These are phyloP conservation scores for Gossypium raimondii DNA, from an alignment of 345 rosid species.

Conservation along the genomic window DNA sequence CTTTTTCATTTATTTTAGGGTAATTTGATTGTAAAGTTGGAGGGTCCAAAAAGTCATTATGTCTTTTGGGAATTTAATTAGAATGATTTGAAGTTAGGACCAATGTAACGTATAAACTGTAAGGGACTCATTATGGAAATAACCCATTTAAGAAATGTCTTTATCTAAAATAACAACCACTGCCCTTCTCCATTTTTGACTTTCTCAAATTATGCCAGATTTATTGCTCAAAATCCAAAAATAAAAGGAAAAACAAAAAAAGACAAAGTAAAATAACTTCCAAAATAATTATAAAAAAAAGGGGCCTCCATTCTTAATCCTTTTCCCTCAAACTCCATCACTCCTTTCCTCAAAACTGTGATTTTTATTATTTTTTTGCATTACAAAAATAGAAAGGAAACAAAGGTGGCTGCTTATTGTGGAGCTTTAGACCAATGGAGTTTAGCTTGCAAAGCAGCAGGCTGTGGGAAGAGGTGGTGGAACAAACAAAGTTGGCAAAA, in stretches of 20 bases:
- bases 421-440: slow-evolving; percentile 28
- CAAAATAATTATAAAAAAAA: not conserved
- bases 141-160: not conserved
- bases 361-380: not conserved
- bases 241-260: not conserved
- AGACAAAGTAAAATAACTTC: not conserved
- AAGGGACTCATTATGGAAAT: not conserved
- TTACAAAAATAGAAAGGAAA: not conserved
- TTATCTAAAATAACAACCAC: not conserved
- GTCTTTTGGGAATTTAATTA: no score
- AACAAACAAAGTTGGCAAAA: slow-evolving; percentile 63
- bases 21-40: no score
- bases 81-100: no score
- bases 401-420: not conserved
- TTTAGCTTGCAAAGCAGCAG: slow-evolving; percentile 28
- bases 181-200: not conserved
- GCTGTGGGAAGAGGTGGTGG: slow-evolving; percentile 60
- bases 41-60: no score
- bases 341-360: not conserved
- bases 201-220: not conserved
- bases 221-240: not conserved
- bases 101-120: no score
- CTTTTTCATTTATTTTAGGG: no score
- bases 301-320: not conserved
- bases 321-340: not conserved